A percentile compares a stretch with the other conserved stretches of the same genome.
These are phyloP conservation scores for Aquilaria yunnanensis DNA, from an alignment of 345 rosid species.

Conservation along the genomic window DNA sequence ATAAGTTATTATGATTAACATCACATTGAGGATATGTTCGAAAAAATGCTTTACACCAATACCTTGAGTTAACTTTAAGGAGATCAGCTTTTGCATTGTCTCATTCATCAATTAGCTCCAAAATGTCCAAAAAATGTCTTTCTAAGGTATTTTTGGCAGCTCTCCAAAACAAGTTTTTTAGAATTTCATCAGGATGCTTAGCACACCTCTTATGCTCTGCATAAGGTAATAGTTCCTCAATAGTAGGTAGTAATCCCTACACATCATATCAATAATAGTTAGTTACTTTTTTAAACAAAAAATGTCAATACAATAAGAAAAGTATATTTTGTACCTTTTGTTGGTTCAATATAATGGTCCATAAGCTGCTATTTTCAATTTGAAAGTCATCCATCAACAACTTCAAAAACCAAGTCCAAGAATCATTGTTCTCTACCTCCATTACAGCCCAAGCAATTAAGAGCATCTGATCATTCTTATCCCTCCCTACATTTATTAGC, in stretches of 20 bases:
- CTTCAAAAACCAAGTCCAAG: background rate
- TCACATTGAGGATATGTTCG: no score
- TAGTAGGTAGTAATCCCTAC: background rate
- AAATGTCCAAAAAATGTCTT: background rate
- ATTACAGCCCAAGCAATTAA: background rate
- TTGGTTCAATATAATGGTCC: background rate
- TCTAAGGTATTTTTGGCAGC: background rate
- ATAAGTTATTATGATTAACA: no score
- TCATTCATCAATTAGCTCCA: background rate
- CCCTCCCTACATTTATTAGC: background rate
- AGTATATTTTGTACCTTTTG: background rate
- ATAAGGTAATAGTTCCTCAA: background rate
- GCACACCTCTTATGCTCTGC: background rate
- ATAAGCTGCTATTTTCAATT: background rate
- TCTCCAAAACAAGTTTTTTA: background rate
- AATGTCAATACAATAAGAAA: background rate
- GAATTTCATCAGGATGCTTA: background rate
- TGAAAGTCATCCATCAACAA: background rate
- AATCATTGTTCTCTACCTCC: background rate
- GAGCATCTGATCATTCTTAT: constrained; percentile 6
- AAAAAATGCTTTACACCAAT: no score
- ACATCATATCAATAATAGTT: background rate
- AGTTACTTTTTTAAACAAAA: background rate
- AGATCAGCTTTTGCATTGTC: background rate
- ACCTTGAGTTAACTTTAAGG: background rate